Percentiles rank a stretch among this genome's conserved stretches.
These are phyloP conservation scores for Lumnitzera littorea DNA, from an alignment of 345 rosid species.

Conservation along the genomic window DNA sequence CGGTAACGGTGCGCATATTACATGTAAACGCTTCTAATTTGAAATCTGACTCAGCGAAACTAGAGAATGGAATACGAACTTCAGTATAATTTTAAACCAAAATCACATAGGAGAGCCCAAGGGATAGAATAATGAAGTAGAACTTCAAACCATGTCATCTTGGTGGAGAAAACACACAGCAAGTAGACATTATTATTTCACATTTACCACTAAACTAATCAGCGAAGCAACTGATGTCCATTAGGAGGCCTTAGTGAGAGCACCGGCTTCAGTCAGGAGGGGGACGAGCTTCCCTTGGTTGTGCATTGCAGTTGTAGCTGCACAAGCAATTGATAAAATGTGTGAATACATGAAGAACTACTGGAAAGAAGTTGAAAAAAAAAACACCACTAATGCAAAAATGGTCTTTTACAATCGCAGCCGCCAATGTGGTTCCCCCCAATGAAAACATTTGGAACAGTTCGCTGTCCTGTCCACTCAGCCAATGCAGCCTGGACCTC, in stretches of 20 bases:
- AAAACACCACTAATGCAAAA: neutral
- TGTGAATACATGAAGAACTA: neutral
- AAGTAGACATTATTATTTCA: neutral
- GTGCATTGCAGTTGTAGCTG: slow-evolving; percentile 56
- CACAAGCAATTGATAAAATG: slow-evolving; percentile 7
- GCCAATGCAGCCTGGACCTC: slow-evolving; percentile 50
- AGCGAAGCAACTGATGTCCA: neutral
- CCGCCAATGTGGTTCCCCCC: slow-evolving; percentile 86
- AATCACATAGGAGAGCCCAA: no score
- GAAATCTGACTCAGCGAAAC: no score
- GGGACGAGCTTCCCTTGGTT: slow-evolving; percentile 57
- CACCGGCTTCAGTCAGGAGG: slow-evolving; percentile 72
- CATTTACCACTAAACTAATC: neutral
- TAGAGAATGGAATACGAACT: no score
- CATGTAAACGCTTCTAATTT: no score
- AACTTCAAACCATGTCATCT: no score
- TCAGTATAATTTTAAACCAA: no score
- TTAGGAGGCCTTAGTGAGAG: slow-evolving; percentile 30
- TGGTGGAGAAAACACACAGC: no score
- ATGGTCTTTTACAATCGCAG: slow-evolving; percentile 46
- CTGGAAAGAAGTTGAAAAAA: no score
- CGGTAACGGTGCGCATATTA: no score
- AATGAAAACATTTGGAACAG: slow-evolving; percentile 71
- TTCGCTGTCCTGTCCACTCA: slow-evolving; percentile 60
- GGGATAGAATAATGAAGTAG: no score